Percentiles rank a stretch among this genome's conserved stretches.
phyloP scores from a whole-genome alignment of 139 green algal genomes.

The Zygnema circumcarinatum region DNA sequence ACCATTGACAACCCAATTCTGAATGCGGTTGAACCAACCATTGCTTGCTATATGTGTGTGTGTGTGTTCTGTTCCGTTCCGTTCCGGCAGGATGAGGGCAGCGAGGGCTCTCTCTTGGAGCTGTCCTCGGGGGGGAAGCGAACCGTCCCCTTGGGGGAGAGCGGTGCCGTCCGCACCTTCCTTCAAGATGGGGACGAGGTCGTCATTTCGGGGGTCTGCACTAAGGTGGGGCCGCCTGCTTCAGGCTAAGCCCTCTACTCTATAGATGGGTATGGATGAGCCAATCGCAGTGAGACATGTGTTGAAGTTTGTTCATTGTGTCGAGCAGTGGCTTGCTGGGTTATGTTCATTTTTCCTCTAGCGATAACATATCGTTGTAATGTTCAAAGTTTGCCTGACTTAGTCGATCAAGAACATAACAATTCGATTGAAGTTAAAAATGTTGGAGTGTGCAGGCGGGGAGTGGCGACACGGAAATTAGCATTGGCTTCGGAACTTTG shows the following conservation, averaged over 20 bases:
- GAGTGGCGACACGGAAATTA: background rate
- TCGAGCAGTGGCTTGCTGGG: background rate
- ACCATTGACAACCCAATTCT: too few species aligned
- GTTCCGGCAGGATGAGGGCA: background rate
- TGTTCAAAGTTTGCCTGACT: too few species aligned
- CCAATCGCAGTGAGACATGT: background rate
- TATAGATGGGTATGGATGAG: background rate
- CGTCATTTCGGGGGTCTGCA: constrained; percentile 20
- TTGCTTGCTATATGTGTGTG: too few species aligned
- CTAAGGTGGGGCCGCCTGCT: too few species aligned
- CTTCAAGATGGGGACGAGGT: constrained; percentile 38
- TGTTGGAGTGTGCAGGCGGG: background rate
- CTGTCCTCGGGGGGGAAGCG: constrained; percentile 6
- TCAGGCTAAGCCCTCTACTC: too few species aligned
- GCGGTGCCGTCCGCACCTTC: background rate
- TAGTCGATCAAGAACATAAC: background rate
- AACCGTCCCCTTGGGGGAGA: background rate
- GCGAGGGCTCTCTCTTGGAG: constrained; percentile 32
- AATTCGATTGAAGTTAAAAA: background rate
- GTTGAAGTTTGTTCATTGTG: background rate
- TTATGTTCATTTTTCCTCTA: background rate
- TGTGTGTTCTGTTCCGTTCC: background rate
- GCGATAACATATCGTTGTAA: too few species aligned
- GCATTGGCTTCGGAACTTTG: background rate
- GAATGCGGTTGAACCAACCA: background rate